A percentile compares a stretch with the other conserved stretches of the same genome.
phyloP scores from a whole-genome alignment of 768 basidiomycete genomes.

The Lepiota brunneoincarnata region DNA sequence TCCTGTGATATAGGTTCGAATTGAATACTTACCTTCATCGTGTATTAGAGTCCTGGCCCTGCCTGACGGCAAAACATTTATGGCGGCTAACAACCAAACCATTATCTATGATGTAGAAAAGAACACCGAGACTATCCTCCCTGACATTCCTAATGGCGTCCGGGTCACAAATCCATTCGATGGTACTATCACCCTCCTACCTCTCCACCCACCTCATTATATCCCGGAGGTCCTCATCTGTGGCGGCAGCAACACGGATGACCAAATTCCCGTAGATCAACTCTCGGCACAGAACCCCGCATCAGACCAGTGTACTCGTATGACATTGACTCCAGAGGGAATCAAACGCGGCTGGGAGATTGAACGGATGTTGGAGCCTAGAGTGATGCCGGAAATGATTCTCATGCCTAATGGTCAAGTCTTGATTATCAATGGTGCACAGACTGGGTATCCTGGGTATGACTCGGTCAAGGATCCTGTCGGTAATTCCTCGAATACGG shows the following conservation, averaged over 20 bases:
- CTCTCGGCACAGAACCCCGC: constrained; percentile 41
- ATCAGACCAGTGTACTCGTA: constrained; percentile 38
- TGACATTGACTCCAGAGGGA: constrained; percentile 38
- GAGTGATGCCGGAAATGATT: constrained; percentile 38
- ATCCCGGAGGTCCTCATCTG: constrained; percentile 46
- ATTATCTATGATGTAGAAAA: constrained; percentile 39
- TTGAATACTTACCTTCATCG: background rate
- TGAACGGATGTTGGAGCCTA: constrained; percentile 38
- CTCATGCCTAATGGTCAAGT: constrained; percentile 43
- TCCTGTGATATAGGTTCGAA: background rate
- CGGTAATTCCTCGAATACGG: constrained; percentile 25
- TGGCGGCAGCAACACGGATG: constrained; percentile 37
- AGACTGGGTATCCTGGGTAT: constrained; percentile 39
- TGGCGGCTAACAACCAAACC: constrained; percentile 38
- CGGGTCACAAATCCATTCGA: constrained; percentile 39
- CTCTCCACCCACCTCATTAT: constrained; percentile 35
- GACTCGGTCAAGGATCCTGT: constrained; percentile 27
- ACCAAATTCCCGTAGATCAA: constrained; percentile 24
- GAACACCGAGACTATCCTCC: constrained; percentile 35
- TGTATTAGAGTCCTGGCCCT: constrained; percentile 27
- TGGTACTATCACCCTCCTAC: constrained; percentile 34
- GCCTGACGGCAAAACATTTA: constrained; percentile 39
- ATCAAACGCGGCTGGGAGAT: constrained; percentile 44
- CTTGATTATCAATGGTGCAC: constrained; percentile 41
- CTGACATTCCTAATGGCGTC: constrained; percentile 43